A percentile compares a stretch with the other conserved stretches of the same genome.
Evolutionary conservation across 176 grass and related monocot species (phyloP).

Genomic region (Cocos nucifera): DNA sequence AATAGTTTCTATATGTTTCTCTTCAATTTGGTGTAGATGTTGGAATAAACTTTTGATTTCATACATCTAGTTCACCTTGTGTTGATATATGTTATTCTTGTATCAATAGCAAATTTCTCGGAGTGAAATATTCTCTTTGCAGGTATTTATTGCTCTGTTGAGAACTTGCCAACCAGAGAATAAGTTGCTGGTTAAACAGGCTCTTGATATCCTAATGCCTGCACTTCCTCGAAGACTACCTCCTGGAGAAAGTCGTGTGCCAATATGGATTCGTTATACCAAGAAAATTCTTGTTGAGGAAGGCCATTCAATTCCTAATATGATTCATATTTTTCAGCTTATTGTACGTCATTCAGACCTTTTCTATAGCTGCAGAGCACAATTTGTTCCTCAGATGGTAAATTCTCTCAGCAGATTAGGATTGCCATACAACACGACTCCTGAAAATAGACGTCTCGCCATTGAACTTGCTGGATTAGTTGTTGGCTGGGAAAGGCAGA

Average conservation of each 20-base stretch:
- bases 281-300: slow-evolving; percentile 99
- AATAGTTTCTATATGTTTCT: too few species aligned
- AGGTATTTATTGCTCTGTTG: slow-evolving; percentile 96
- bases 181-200: slow-evolving; percentile 92
- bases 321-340: slow-evolving; percentile 99
- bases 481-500: slow-evolving; percentile 96
- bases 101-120: too few species aligned
- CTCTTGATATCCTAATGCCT: slow-evolving; percentile 97
- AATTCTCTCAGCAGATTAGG: slow-evolving; percentile 95
- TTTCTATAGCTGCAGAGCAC: slow-evolving; percentile 96
- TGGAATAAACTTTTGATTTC: too few species aligned
- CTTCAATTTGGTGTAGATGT: too few species aligned
- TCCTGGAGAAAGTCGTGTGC: slow-evolving; percentile 81
- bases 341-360: slow-evolving; percentile 94
- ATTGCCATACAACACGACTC: slow-evolving; percentile 84
- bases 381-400: slow-evolving; percentile 99
- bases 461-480: slow-evolving; percentile 99
- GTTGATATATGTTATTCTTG: too few species aligned
- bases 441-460: slow-evolving; percentile 86
- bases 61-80: too few species aligned
- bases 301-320: slow-evolving; percentile 99
- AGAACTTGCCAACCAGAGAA: slow-evolving; percentile 98
- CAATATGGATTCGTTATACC: slow-evolving; percentile 99
- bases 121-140: slow-evolving; percentile 1
- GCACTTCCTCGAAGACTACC: slow-evolving; percentile 88